Evolutionary conservation across 2,329 filamentous ascomycete genomes (phyloP), one percentile per base, ranked within the genome.

Genomic region (Colletotrichum tabaci): DNA sequence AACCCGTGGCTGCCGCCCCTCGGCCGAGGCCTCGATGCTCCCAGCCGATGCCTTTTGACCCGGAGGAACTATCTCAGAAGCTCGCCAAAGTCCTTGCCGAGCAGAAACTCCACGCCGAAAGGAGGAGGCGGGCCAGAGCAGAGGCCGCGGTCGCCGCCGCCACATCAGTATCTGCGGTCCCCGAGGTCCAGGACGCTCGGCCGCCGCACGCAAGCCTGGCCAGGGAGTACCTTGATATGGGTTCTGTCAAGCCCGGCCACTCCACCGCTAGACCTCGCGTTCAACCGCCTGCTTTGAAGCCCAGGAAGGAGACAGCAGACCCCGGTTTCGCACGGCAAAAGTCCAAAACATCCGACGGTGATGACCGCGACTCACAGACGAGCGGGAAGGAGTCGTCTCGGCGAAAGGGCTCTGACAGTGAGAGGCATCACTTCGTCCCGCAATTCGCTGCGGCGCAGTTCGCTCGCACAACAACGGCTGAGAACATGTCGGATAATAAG

Each of bases 361-460:
- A 62, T 52, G 73, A 42, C 66, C 57, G 74, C 38, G 68, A 52
- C 52, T 68, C 58, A 40, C 67, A 68, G 23, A 68, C 68, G 30
- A 47, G 30, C 21, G 47, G 47, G 15, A 57, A 61, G 56, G 56
- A 44, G 46, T 60, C 68, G 10, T 58, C 56, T 35, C 38, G 55
- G 61, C 44, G 69, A 62, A 18, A 74, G 76, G 40, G 53, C 10
- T 26, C 49, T 18, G 50, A 73, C 62, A 38, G 68, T 46, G 62
- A 76, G 64, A 66, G 57, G 7, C 86, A 89, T 73, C 86, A 82
- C 46, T 86, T 90, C 74, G 79, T 89, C 2, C 89, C 89, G 16
- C 82, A 83, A 63, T 83, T 87, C 46, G 89, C 89, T 0, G 88
- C 88, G 1, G 77, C 83, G 15, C 87, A 90, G 68, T 91, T 90